phyloP scores from a whole-genome alignment of 768 basidiomycete species.

The Boletus sensibilis region DNA sequence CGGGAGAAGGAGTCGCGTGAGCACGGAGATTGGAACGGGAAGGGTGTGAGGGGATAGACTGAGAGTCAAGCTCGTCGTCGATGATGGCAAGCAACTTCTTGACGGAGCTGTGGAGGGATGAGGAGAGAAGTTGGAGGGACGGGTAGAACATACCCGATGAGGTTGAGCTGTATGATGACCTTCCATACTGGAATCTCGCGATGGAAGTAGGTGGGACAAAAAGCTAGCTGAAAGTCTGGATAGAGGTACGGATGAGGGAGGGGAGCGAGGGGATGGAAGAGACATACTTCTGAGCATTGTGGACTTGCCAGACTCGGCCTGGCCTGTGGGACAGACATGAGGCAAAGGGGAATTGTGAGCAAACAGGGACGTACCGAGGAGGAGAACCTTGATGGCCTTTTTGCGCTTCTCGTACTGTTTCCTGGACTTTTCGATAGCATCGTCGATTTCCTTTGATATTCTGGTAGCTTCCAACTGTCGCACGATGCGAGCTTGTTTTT shows the following conservation, averaged over 20 bases:
- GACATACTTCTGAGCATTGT: slow-evolving; percentile 30
- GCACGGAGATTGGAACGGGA: slow-evolving; percentile 16
- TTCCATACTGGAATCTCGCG: slow-evolving; percentile 59
- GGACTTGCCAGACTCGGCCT: slow-evolving; percentile 34
- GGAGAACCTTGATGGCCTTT: slow-evolving; percentile 28
- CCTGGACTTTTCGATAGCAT: slow-evolving; percentile 26
- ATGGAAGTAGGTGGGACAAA: slow-evolving; percentile 60
- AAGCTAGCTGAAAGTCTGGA: slow-evolving; percentile 66
- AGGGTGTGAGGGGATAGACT: neutral
- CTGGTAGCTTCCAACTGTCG: slow-evolving; percentile 25
- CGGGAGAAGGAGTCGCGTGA: slow-evolving; percentile 30
- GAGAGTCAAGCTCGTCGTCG: slow-evolving; percentile 42
- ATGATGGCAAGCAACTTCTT: slow-evolving; percentile 56
- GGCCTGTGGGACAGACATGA: slow-evolving; percentile 13
- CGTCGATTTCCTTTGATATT: slow-evolving; percentile 30
- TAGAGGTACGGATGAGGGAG: neutral
- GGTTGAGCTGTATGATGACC: slow-evolving; percentile 65
- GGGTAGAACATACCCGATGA: slow-evolving; percentile 49
- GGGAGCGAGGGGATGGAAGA: neutral
- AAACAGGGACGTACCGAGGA: slow-evolving; percentile 19
- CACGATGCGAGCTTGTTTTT: slow-evolving; percentile 8
- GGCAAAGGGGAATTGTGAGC: fast-evolving
- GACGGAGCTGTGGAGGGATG: slow-evolving; percentile 44
- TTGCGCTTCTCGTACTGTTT: slow-evolving; percentile 27
- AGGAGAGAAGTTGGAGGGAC: neutral